phyloP scores from a whole-genome alignment of 2,329 filamentous ascomycete species.

The Samsoniella hepiali region DNA sequence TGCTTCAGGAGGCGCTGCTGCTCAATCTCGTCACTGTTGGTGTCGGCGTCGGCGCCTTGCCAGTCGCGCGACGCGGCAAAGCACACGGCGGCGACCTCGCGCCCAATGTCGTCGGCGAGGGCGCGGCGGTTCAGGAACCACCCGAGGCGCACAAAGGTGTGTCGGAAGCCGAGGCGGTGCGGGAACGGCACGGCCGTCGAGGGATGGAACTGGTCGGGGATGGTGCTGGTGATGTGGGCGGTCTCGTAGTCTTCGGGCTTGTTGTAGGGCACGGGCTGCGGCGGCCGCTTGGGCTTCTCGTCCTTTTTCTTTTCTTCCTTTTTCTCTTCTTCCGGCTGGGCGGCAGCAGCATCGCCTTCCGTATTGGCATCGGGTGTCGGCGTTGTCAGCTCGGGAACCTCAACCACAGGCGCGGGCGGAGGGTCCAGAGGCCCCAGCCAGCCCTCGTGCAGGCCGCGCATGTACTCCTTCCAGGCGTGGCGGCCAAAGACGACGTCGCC shows the following conservation, averaged over 20 bases:
- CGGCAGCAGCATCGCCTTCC: constrained; percentile 23
- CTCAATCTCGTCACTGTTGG: constrained; percentile 35
- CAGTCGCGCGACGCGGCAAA: constrained; percentile 58
- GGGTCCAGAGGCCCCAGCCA: constrained; percentile 84
- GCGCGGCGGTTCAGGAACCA: constrained; percentile 82
- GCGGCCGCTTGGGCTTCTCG: constrained; percentile 54
- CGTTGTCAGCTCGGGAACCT: constrained; percentile 22
- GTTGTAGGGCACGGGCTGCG: constrained; percentile 72
- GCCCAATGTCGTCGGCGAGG: constrained; percentile 84
- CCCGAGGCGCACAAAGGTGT: constrained; percentile 80
- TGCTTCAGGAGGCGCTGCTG: constrained; percentile 56
- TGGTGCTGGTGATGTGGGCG: constrained; percentile 59
- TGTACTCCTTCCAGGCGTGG: constrained; percentile 96
- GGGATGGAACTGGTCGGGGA: constrained; percentile 71
- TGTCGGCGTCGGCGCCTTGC: constrained; percentile 30
- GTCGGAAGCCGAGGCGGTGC: constrained; percentile 87
- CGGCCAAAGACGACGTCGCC: constrained; percentile 88
- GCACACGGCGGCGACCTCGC: constrained; percentile 81
- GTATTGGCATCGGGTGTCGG: constrained; percentile 22
- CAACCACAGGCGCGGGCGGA: constrained; percentile 39
- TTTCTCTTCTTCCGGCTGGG: constrained; percentile 30
- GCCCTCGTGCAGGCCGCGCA: constrained; percentile 89
- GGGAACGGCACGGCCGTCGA: constrained; percentile 73
- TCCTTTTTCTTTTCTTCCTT: constrained; percentile 41
- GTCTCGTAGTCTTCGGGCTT: constrained; percentile 66